Percentiles rank a stretch among this genome's conserved stretches.
phyloP scores from a whole-genome alignment of 805 yeast genomes.

The Saturnispora serradocipensis region DNA sequence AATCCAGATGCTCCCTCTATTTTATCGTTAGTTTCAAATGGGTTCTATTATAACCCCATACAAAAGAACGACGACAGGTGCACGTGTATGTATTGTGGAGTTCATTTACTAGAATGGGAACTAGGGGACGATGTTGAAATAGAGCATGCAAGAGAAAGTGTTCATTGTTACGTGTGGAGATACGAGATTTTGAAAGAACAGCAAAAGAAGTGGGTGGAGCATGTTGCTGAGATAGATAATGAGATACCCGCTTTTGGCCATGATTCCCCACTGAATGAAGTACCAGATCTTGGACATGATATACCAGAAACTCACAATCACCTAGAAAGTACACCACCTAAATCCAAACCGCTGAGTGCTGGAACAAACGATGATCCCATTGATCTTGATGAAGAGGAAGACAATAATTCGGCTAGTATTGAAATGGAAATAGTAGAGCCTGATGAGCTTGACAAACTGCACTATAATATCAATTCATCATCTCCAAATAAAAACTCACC shows the following conservation, averaged over 20 bases:
- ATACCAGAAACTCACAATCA: not conserved
- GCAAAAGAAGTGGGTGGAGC: not conserved
- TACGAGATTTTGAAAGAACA: not conserved
- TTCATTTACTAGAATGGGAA: slow-evolving; percentile 67
- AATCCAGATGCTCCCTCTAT: slow-evolving; percentile 31
- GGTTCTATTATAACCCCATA: slow-evolving; percentile 44
- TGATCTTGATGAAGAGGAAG: not conserved
- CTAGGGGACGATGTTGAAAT: slow-evolving; percentile 38
- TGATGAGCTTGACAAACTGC: slow-evolving; percentile 20
- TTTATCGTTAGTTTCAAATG: slow-evolving; percentile 43
- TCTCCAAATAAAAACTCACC: slow-evolving; percentile 4
- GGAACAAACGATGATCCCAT: slow-evolving; percentile 6
- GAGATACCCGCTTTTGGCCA: not conserved
- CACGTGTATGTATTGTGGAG: slow-evolving; percentile 56
- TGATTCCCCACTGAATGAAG: not conserved
- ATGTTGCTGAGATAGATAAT: not conserved
- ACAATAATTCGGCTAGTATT: not conserved
- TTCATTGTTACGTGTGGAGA: slow-evolving; percentile 25
- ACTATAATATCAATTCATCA: slow-evolving; percentile 1
- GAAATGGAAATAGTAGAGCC: slow-evolving; percentile 17
- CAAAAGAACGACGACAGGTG: slow-evolving; percentile 43
- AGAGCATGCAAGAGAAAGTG: slow-evolving; percentile 44
- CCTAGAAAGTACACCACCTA: not conserved
- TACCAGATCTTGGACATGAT: not conserved
- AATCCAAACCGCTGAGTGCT: not conserved